Base-by-base conservation (phyloP, 805 yeast species). In the Nakazawaea peltata region DNA sequence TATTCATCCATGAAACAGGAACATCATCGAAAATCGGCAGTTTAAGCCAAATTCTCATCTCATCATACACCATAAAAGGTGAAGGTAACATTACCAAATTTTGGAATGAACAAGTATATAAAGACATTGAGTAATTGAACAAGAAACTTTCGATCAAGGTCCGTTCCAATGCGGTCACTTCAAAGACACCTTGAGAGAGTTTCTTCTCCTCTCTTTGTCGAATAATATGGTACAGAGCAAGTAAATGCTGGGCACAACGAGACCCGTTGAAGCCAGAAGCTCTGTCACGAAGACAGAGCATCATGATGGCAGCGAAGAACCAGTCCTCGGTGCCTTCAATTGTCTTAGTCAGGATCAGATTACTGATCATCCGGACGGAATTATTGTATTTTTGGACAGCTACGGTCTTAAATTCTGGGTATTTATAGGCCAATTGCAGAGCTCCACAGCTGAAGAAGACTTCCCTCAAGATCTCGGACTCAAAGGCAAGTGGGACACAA, bases 71-170 rank as follows among this genome's bases (percentile, higher is more conserved):
- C 26, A 44, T 45, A 43, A 59, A 67, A 4, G 76, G 75, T 17
- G 64, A 56, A 1, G 72, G 70, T 9, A 67, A 35, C 1, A 49
- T 46, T 14, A 41, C 34, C 30, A 50, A 36, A 10, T 57, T 54
- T 3, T 48, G 39, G 14, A 44, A 47, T 2, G 57, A 48, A 13
- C 69, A 54, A 30, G 60, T 54, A 21, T 66, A 53, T 4, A 69
- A 42, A 4, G 60, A 51, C 7, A 61, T 53, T 6, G 67, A 52
- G 40, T 61, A 67, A 38, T 61, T 65, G 47, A 61, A 64, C 3
- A 67, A 44, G 40, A 65, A 68, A 26, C 70, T 65, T 34, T 69
- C 74, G 16, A 64, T 37, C 30, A 65, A 53, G 45, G 65, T 63
- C 30, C 66, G 48, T 39, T 61, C 65, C 26, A 39, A 41, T 1